Conservation (phyloP, 306 rosid species). For the Citrullus amarus region DNA sequence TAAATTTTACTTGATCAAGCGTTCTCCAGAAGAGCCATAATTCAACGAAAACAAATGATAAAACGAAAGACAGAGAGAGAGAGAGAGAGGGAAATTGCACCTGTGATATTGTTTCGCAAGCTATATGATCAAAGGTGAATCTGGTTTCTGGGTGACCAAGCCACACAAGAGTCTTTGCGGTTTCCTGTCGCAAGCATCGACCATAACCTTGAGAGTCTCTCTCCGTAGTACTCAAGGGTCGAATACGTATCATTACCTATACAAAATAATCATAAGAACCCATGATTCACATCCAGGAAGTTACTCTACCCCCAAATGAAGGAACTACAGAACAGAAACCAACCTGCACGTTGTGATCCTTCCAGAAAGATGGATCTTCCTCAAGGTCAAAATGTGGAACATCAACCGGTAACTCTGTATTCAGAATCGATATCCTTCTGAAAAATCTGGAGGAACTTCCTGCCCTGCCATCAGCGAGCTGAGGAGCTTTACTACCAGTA, state of each 20-base stretch:
- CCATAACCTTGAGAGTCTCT: conserved; percentile 55
- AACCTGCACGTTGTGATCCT: conserved; percentile 88
- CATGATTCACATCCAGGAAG: conserved; percentile 10
- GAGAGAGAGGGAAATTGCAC: conserved; percentile 15
- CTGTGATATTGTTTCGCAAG: conserved; percentile 77
- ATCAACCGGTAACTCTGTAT: conserved; percentile 18
- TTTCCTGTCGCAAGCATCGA: conserved; percentile 81
- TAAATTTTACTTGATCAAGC: neutral
- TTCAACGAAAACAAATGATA: neutral
- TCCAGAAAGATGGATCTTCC: conserved; percentile 75
- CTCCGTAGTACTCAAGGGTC: conserved; percentile 66
- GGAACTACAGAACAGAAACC: neutral
- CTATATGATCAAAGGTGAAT: conserved; percentile 87
- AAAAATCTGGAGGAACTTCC: conserved; percentile 19
- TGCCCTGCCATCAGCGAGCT: conserved; percentile 24
- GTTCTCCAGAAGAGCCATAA: neutral
- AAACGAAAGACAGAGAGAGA: neutral
- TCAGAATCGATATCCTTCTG: conserved; percentile 20
- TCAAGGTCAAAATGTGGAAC: conserved; percentile 58
- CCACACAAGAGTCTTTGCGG: conserved; percentile 65
- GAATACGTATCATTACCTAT: conserved; percentile 80
- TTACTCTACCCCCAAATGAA: neutral
- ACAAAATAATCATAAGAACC: conserved; percentile 7
- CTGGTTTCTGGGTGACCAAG: conserved; percentile 91
- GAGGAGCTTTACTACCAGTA: conserved; percentile 24